Evolutionary conservation across 2,329 filamentous ascomycete genomes (phyloP), one percentile per base, ranked within the genome.

Genomic region (Arachnopeziza araneosa): DNA sequence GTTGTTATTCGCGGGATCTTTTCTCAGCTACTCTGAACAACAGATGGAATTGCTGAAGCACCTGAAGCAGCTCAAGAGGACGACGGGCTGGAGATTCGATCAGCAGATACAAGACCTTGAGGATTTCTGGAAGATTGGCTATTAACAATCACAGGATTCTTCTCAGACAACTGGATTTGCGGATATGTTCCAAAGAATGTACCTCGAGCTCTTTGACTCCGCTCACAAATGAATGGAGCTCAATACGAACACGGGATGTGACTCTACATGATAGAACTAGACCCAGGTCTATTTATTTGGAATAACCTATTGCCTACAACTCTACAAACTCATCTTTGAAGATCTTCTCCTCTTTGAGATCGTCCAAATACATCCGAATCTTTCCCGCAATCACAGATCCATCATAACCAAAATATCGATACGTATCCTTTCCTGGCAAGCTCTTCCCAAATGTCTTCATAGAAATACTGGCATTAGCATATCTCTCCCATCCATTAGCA

Each of bases 401-500:
- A 55, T 83, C 78, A 62, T 81, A 84, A 0, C 82, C 80, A 67
- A 85, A 85, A 57, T 79, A 79, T 64, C 79, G 77, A 67, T 85
- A 84, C 1, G 80, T 80, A 12, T 77, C 76, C 63, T 79, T 78
- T 0, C 81, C 79, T 0, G 83, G 82, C 52, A 85, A 68, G 19
- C 77, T 80, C 67, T 85, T 80, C 0, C 82, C 83, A 63, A 85
- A 86, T 0, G 74, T 73, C 52, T 76, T 75, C 77, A 85, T 80
- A 54, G 75, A 80, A 60, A 76, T 76, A 1, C 79, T 81, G 0
- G 82, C 83, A 68, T 84, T 79, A 0, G 82, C 83, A 66, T 85
- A 86, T 22, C 83, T 71, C 72, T 85, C 83, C 83, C 83, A 86
- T 0, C 82, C 81, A 60, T 81, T 80, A 1, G 78, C 75, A 1